Conservation (phyloP, 805 yeast genomes). For the Jamesozyma hellenica region DNA sequence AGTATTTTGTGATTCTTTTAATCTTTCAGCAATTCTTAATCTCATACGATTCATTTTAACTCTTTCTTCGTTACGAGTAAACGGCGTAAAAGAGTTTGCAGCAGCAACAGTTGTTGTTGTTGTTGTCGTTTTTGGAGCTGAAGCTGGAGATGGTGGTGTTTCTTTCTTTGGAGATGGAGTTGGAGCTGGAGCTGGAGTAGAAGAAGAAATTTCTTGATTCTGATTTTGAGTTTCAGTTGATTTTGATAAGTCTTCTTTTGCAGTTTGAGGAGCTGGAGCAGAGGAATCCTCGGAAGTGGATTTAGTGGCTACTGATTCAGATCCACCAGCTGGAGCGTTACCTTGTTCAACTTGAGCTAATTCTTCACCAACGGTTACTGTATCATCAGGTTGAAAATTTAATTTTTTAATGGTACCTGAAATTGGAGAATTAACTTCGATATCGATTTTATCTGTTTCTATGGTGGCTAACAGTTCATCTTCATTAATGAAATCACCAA, state of each 20-base stretch:
- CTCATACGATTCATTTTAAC: slow-evolving; percentile 99
- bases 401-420: slow-evolving; percentile 82
- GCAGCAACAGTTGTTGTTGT: slow-evolving; percentile 25
- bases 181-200: slow-evolving; percentile 20
- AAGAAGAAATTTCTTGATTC: slow-evolving; percentile 20
- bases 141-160: slow-evolving; percentile 26
- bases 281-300: not conserved
- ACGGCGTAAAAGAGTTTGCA: slow-evolving; percentile 35
- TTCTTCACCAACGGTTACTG: slow-evolving; percentile 94
- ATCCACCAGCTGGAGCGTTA: slow-evolving; percentile 46
- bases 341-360: slow-evolving; percentile 76
- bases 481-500: slow-evolving; percentile 77
- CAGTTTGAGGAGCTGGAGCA: slow-evolving; percentile 17
- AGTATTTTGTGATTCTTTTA: slow-evolving; percentile 97
- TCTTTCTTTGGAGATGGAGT: slow-evolving; percentile 18
- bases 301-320: slow-evolving; percentile 35
- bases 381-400: slow-evolving; percentile 76
- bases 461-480: slow-evolving; percentile 94
- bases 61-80: slow-evolving; percentile 78
- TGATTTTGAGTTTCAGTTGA: too few species aligned
- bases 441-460: slow-evolving; percentile 97
- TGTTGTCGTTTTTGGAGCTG: slow-evolving; percentile 16
- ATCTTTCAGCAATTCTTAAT: slow-evolving; percentile 95
- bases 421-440: slow-evolving; percentile 90
- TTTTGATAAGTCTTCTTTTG: slow-evolving; percentile 27